A percentile compares a stretch with the other conserved stretches of the same genome.
phyloP scores from a whole-genome alignment of 2,329 filamentous ascomycete genomes.

The Gyromitra esculenta region DNA sequence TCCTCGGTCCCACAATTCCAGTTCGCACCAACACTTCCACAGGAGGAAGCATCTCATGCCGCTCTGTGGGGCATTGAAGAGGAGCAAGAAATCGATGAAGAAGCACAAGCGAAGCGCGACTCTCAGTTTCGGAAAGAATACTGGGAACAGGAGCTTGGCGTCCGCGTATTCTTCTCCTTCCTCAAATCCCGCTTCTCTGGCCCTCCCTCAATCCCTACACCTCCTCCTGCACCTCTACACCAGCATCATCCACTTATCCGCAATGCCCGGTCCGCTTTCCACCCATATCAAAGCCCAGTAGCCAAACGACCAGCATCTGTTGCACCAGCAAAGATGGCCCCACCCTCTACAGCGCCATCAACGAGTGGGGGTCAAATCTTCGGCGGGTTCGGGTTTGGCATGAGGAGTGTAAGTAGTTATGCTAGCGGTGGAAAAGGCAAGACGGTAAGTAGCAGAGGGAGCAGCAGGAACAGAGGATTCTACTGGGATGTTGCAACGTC shows the following conservation, averaged over 20 bases:
- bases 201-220: slow-evolving; percentile 61
- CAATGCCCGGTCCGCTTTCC: slow-evolving; percentile 62
- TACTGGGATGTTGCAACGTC: slow-evolving; percentile 58
- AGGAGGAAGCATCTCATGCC: slow-evolving; percentile 62
- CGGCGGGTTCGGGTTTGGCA: slow-evolving; percentile 56
- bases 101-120: slow-evolving; percentile 58
- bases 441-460: slow-evolving; percentile 42
- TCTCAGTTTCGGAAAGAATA: slow-evolving; percentile 71
- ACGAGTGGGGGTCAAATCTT: slow-evolving; percentile 47
- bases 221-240: slow-evolving; percentile 65
- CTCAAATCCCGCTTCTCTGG: slow-evolving; percentile 78
- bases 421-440: slow-evolving; percentile 79
- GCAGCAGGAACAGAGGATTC: slow-evolving; percentile 49
- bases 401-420: slow-evolving; percentile 71
- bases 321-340: slow-evolving; percentile 63
- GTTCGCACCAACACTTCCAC: slow-evolving; percentile 57
- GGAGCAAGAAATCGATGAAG: slow-evolving; percentile 62
- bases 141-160: slow-evolving; percentile 92
- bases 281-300: slow-evolving; percentile 54
- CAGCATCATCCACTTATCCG: slow-evolving; percentile 74
- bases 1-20: slow-evolving; percentile 51
- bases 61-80: slow-evolving; percentile 75
- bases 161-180: slow-evolving; percentile 91
- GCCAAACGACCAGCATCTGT: slow-evolving; percentile 58
- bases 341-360: slow-evolving; percentile 56